A percentile compares a stretch with the other conserved stretches of the same genome.
phyloP scores from a whole-genome alignment of 352 stramenopile genomes.

The Phytophthora sp. region DNA sequence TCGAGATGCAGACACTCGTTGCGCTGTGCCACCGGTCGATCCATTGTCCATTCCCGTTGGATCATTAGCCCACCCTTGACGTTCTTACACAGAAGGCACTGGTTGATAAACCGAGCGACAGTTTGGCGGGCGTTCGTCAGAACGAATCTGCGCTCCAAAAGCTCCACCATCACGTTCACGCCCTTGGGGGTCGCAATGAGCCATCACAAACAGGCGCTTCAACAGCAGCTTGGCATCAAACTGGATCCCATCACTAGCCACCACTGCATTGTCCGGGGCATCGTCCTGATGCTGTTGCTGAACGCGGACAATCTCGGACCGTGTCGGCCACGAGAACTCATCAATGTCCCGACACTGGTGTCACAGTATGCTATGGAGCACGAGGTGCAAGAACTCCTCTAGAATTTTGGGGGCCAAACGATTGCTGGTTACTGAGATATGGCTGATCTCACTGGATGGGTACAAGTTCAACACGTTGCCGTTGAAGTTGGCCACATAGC shows the following conservation, averaged over 20 bases:
- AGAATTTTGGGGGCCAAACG: no score
- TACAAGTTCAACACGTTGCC: no score
- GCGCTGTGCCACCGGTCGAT: not conserved
- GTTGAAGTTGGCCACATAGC: no score
- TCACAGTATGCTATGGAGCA: no score
- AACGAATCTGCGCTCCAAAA: not conserved
- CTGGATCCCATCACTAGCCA: not conserved
- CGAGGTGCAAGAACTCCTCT: no score
- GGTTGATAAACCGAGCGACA: not conserved
- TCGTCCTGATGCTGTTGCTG: not conserved
- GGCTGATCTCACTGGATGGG: no score
- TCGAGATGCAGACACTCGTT: constrained; percentile 18
- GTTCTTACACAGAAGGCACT: constrained; percentile 9
- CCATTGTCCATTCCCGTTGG: not conserved
- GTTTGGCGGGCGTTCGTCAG: not conserved
- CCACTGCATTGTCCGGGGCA: not conserved
- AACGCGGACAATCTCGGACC: not conserved
- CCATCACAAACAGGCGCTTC: not conserved
- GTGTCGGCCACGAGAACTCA: not conserved
- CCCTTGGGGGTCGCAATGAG: not conserved
- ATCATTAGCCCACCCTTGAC: constrained; percentile 7
- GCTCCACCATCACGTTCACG: not conserved
- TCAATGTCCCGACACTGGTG: no score
- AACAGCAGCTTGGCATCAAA: not conserved
- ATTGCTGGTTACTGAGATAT: no score